phyloP scores from a whole-genome alignment of 2,329 filamentous ascomycete species.

The Aciculosporium take region DNA sequence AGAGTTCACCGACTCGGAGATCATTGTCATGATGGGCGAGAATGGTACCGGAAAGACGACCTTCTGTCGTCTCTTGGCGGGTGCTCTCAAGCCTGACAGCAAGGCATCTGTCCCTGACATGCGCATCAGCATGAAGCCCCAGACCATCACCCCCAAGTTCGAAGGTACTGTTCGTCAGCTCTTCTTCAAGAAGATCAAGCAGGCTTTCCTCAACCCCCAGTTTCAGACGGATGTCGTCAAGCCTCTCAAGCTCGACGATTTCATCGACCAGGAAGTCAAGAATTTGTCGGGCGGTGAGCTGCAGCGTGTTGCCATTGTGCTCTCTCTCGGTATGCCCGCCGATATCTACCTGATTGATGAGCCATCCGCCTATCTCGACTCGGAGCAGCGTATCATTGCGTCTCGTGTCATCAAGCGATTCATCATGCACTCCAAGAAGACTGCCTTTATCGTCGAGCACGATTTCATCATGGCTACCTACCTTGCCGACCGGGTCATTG shows the following conservation, averaged over 20 bases:
- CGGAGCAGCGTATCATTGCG: constrained; percentile 96
- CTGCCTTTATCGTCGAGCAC: constrained; percentile 97
- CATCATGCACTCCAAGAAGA: constrained; percentile 99
- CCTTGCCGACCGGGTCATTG: constrained; percentile 84
- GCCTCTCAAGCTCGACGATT: constrained; percentile 96
- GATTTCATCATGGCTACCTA: constrained; percentile 92
- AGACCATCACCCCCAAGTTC: constrained; percentile 98
- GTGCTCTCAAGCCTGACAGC: constrained; percentile 80
- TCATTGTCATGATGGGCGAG: constrained; percentile 99
- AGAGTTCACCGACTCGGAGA: constrained; percentile 93
- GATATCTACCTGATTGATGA: constrained; percentile 99
- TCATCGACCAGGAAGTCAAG: constrained; percentile 99
- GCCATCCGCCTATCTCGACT: constrained; percentile 93
- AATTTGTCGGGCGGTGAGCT: constrained; percentile 98
- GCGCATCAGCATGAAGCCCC: constrained; percentile 98
- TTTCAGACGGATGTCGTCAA: constrained; percentile 99
- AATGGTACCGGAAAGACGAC: constrained; percentile 99
- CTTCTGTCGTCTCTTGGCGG: constrained; percentile 92
- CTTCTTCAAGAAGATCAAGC: constrained; percentile 99
- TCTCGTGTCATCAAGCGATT: constrained; percentile 97
- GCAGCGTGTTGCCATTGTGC: constrained; percentile 95
- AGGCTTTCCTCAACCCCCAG: constrained; percentile 87
- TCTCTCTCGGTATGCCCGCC: constrained; percentile 87
- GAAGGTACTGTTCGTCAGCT: constrained; percentile 91
- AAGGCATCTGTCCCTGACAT: constrained; percentile 69